Evolutionary conservation across 225 moss, liverwort and hornwort species (phyloP).

Genomic region (Anthoceros angustus): DNA sequence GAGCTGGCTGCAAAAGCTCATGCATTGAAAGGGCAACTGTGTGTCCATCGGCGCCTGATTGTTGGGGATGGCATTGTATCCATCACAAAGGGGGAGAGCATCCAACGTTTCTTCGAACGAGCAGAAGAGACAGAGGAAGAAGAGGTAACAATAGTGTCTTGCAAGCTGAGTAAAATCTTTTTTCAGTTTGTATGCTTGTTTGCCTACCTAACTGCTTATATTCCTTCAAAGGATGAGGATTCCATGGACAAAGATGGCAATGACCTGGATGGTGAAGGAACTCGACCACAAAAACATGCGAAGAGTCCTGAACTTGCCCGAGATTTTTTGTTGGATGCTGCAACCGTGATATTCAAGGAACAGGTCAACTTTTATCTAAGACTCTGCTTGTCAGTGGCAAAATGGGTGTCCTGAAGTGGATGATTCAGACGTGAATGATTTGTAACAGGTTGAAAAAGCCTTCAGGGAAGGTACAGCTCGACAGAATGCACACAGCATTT

Average conservation of each 20-base stretch:
- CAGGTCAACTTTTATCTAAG: slow-evolving; percentile 33
- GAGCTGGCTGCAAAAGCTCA: slow-evolving; percentile 92
- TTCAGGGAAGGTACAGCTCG: slow-evolving; percentile 99
- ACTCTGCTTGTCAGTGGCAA: neutral
- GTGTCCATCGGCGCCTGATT: slow-evolving; percentile 96
- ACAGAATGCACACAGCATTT: slow-evolving; percentile 98
- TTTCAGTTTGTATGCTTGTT: neutral
- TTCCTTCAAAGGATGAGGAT: slow-evolving; percentile 70
- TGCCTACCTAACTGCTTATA: slow-evolving; percentile 11
- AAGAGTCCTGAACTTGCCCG: slow-evolving; percentile 99
- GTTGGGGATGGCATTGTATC: slow-evolving; percentile 96
- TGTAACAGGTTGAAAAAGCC: slow-evolving; percentile 64
- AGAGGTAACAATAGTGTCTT: slow-evolving; percentile 37
- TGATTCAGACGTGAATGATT: neutral
- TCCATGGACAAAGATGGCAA: slow-evolving; percentile 98
- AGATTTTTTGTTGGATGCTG: slow-evolving; percentile 94
- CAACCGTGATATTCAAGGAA: slow-evolving; percentile 98
- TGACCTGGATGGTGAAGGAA: slow-evolving; percentile 84
- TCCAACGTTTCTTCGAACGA: slow-evolving; percentile 94
- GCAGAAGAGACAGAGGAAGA: slow-evolving; percentile 99
- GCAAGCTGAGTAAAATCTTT: neutral
- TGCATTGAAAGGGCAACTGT: slow-evolving; percentile 86
- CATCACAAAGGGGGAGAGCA: slow-evolving; percentile 97
- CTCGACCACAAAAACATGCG: slow-evolving; percentile 97
- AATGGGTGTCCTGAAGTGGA: neutral